Evolutionary conservation across 805 yeast genomes (phyloP).

Genomic region (Suhomyces prunicola): DNA sequence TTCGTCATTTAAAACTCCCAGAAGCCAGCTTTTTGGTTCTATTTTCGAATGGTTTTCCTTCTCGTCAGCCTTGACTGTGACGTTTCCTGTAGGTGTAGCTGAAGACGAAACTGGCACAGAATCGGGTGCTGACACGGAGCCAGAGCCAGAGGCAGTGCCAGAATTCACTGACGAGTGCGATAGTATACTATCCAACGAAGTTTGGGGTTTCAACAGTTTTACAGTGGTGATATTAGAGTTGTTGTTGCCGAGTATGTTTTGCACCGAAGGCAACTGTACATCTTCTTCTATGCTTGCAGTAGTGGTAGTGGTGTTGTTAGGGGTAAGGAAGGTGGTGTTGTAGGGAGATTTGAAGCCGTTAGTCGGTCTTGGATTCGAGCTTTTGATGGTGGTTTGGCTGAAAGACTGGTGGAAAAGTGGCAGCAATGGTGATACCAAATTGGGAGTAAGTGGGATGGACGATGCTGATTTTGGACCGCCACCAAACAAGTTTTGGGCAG

Average conservation of each 20-base stretch:
- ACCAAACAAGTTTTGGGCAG: background rate
- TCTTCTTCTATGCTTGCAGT: conserved; percentile 1
- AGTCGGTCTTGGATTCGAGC: background rate
- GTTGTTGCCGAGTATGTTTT: conserved; percentile 3
- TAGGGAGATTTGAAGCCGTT: background rate
- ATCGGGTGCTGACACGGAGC: background rate
- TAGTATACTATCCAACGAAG: conserved; percentile 1
- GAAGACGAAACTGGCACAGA: background rate
- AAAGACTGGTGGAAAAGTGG: conserved; percentile 41
- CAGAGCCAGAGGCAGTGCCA: background rate
- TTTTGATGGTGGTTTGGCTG: conserved; percentile 16
- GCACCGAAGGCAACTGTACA: conserved; percentile 7
- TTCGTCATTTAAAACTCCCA: conserved; percentile 27
- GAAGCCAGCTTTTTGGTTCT: conserved; percentile 23
- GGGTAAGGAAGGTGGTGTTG: background rate
- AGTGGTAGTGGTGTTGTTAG: background rate
- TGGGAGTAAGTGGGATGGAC: conserved; percentile 20
- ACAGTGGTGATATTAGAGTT: background rate
- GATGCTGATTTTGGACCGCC: background rate
- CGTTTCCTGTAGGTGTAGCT: background rate
- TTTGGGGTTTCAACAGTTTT: conserved; percentile 1
- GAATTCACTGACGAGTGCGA: background rate
- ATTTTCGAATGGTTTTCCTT: background rate
- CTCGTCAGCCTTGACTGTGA: background rate
- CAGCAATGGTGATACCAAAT: conserved; percentile 35